A percentile compares a stretch with the other conserved stretches of the same genome.
Conservation (phyloP, 148 eudicot species). For the Rhododendron ferrugineum region DNA sequence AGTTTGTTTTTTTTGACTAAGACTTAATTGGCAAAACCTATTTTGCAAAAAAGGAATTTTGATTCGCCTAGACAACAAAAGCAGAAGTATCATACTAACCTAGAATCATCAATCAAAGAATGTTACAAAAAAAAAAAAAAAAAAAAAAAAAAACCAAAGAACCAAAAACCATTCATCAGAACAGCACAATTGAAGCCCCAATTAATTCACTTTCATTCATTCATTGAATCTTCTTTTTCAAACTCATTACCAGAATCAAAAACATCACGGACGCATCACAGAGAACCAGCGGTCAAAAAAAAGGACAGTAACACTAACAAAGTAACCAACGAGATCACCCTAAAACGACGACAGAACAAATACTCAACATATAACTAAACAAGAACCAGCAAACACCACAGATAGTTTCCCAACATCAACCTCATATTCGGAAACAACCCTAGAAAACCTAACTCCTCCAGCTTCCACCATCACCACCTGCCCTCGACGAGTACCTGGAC, state of each 20-base stretch:
- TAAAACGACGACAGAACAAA: not conserved
- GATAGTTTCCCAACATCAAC: not conserved
- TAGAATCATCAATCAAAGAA: too few species aligned
- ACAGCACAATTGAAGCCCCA: not conserved
- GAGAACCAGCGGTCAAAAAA: slow-evolving; percentile 8
- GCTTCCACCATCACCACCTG: slow-evolving; percentile 17
- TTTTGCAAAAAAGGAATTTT: too few species aligned
- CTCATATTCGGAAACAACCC: not conserved
- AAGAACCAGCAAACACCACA: too few species aligned
- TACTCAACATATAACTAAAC: not conserved
- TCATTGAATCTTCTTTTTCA: not conserved
- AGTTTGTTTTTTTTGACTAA: too few species aligned
- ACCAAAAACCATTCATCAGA: not conserved
- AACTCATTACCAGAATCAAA: too few species aligned
- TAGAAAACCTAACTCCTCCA: slow-evolving; percentile 8
- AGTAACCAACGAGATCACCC: not conserved
- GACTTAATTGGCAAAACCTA: too few species aligned
- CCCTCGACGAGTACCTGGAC: slow-evolving; percentile 7
- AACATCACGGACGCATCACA: not conserved
- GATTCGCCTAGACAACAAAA: not conserved
- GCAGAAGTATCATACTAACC: not conserved
- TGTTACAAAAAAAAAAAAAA: too few species aligned
- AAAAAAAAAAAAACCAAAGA: too few species aligned
- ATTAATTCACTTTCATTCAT: not conserved
- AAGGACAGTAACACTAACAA: not conserved